A percentile compares a stretch with the other conserved stretches of the same genome.
phyloP scores from a whole-genome alignment of 225 moss, liverwort and hornwort species.

The Ulota crispa region DNA sequence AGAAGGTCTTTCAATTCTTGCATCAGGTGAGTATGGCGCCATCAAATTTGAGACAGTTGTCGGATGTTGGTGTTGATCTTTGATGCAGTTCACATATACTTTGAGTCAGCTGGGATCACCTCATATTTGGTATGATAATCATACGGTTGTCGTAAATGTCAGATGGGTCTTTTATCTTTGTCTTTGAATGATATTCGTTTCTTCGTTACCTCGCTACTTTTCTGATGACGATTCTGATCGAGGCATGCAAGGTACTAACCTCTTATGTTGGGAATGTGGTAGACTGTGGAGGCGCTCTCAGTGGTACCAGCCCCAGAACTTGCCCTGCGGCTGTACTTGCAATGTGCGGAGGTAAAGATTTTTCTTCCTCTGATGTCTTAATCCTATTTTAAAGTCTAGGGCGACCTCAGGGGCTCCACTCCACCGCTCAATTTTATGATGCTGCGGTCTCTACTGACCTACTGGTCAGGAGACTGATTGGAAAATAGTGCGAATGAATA shows the following conservation, averaged over 20 bases:
- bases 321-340: conserved; percentile 80
- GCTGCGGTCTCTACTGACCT: background rate
- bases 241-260: conserved; percentile 17
- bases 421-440: conserved; percentile 13
- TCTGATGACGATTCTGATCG: background rate
- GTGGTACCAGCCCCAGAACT: conserved; percentile 88
- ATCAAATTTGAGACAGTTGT: background rate
- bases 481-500: background rate
- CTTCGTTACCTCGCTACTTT: background rate
- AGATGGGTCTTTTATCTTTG: background rate
- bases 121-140: background rate
- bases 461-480: background rate
- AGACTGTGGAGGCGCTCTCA: conserved; percentile 94
- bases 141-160: background rate
- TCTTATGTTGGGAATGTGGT: conserved; percentile 18
- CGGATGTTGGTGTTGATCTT: conserved; percentile 4
- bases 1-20: conserved; percentile 93
- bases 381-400: background rate
- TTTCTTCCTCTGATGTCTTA: background rate
- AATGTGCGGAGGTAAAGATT: conserved; percentile 85
- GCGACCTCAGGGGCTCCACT: background rate
- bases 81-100: background rate
- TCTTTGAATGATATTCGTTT: background rate
- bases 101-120: background rate
- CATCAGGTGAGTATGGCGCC: conserved; percentile 70